Conservation (phyloP, 2,329 filamentous ascomycete species). For the Verticillium zaregamsianum region DNA sequence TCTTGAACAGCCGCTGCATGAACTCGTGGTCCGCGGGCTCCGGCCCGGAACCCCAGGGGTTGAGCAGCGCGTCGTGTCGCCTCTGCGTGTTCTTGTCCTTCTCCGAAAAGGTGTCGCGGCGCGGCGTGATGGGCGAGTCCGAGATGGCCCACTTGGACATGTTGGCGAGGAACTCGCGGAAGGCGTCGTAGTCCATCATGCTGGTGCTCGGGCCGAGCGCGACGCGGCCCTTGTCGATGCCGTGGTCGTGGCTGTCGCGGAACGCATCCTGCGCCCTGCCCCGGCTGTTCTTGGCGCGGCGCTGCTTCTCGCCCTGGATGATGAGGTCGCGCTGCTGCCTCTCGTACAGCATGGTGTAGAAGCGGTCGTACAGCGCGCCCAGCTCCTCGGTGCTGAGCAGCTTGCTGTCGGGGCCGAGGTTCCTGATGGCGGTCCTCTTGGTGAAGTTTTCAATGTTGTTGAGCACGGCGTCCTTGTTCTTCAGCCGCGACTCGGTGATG, state of each 20-base stretch:
- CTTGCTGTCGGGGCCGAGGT: constrained; percentile 94
- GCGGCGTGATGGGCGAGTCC: constrained; percentile 67
- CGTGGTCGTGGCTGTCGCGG: constrained; percentile 37
- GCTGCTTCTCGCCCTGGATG: constrained; percentile 70
- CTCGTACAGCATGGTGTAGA: constrained; percentile 89
- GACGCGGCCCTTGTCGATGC: constrained; percentile 78
- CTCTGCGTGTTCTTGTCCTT: constrained; percentile 36
- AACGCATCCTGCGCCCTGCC: constrained; percentile 37
- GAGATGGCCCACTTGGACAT: constrained; percentile 92
- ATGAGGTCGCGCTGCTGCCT: constrained; percentile 78
- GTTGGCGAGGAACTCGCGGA: constrained; percentile 86
- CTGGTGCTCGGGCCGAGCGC: constrained; percentile 85
- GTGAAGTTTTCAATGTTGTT: constrained; percentile 97
- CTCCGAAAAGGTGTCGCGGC: constrained; percentile 41
- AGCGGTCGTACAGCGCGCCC: constrained; percentile 86
- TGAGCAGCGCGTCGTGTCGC: constrained; percentile 22
- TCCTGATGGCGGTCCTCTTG: constrained; percentile 92
- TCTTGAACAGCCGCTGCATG: constrained; percentile 77
- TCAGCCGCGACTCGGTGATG: constrained; percentile 81
- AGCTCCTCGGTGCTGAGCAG: constrained; percentile 80
- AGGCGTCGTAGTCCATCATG: constrained; percentile 96
- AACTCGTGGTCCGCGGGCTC: constrained; percentile 92
- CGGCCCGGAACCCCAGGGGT: constrained; percentile 52
- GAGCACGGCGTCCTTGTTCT: constrained; percentile 90
- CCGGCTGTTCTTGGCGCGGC: constrained; percentile 58